Base-by-base conservation (phyloP, 176 grass and related monocot genomes). In the Oryza officinalis region DNA sequence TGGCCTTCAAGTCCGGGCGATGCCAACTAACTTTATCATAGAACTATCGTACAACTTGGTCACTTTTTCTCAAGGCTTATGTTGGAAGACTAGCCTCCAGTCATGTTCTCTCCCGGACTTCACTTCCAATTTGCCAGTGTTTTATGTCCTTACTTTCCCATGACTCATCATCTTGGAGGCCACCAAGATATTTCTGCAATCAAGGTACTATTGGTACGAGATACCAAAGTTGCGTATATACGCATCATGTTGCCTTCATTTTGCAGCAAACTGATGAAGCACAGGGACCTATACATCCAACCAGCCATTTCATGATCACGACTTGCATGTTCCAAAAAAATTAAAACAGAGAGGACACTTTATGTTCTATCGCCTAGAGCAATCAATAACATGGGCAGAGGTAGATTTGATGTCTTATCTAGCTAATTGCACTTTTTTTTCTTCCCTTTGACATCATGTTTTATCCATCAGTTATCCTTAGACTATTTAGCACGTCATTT, bases 161-260 rank as follows among this genome's bases (percentile, higher is more conserved):
- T 65, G 25, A 67, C 40, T n/a, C 20, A n/a, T 66, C 77, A 67
- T 45, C 4, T 28, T 80, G 12, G 28, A 37, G 7, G 52, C 6
- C 20, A 57, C 7, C 18, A n/a, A 57, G 44, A 3, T 63, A 5
- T 73, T 64, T 74, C 35, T 60, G n/a, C 13, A 11, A 71, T 59
- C 14, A 71, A 59, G 49, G 38, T 2, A 33, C n/a, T 27, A 40
- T n/a, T 61, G 57, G 22, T 61, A 60, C 22, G 40, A 2, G 57
- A 61, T 61, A 61, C 28, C 40, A 67, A 40, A 52, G 10, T 23
- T 44, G 49, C 35, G 49, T 41, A 41, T 37, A 74, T 33, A 31
- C 13, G 27, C 61, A 72, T 37, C 67, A 71, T 85, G 22, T 63
- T 63, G 33, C 65, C 75, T 85, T 79, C 52, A 27, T 60, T 65